A percentile compares a stretch with the other conserved stretches of the same genome.
Evolutionary conservation across 257 asterid species (phyloP).

Genomic region (Plantago elongata): DNA sequence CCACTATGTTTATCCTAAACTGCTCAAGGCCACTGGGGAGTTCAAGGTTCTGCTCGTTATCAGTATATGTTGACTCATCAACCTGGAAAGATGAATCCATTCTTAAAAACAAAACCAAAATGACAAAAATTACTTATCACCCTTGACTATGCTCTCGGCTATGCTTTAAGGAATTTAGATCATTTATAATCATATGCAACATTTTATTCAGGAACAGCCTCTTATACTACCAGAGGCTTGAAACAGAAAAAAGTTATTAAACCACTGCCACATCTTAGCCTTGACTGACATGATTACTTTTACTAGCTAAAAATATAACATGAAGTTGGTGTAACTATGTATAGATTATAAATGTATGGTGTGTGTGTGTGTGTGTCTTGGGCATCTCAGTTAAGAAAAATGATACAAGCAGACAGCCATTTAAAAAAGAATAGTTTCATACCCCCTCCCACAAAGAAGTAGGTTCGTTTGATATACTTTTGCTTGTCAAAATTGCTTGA

Average conservation of each 20-base stretch:
- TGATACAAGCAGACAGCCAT: no score
- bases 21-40: slow-evolving; percentile 77
- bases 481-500: neutral
- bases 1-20: slow-evolving; percentile 72
- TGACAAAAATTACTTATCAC: slow-evolving; percentile 10
- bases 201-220: slow-evolving; percentile 1
- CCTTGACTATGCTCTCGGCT: slow-evolving; percentile 6
- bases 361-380: neutral
- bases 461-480: no score
- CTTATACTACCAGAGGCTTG: slow-evolving; percentile 6
- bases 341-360: neutral
- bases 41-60: slow-evolving; percentile 44
- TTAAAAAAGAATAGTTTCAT: no score
- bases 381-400: no score
- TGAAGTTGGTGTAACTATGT: neutral
- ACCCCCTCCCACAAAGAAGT: no score
- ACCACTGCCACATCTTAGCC: neutral
- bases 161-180: slow-evolving; percentile 4
- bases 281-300: neutral
- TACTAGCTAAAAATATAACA: neutral
- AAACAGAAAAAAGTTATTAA: neutral
- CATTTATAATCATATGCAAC: slow-evolving; percentile 15
- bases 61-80: slow-evolving; percentile 53
- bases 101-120: slow-evolving; percentile 10
- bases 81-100: slow-evolving; percentile 43